These are phyloP conservation scores for Tremella fuciformis DNA, from an alignment of 768 basidiomycete species.

Conservation along the genomic window DNA sequence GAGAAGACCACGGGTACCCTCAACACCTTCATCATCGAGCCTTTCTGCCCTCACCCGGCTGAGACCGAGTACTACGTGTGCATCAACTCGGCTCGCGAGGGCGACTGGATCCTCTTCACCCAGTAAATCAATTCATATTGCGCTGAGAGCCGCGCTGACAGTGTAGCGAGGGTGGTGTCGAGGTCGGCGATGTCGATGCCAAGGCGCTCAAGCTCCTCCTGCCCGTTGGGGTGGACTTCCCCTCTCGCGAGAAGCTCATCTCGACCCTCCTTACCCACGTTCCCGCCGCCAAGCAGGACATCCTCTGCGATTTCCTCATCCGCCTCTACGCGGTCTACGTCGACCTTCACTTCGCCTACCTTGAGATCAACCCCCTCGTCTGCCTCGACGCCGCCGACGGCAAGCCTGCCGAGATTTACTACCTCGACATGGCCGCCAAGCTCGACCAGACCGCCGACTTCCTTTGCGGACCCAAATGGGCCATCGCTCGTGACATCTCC, in stretches of 20 bases:
- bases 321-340: conserved; percentile 96
- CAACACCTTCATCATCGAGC: conserved; percentile 97
- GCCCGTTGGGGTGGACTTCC: conserved; percentile 73
- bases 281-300: conserved; percentile 77
- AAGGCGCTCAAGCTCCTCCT: conserved; percentile 88
- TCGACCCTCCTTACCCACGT: conserved; percentile 76
- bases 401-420: conserved; percentile 76
- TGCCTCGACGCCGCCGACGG: conserved; percentile 76
- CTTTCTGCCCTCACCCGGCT: conserved; percentile 93
- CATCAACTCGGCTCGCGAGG: conserved; percentile 90
- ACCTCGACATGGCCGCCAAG: conserved; percentile 99
- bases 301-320: conserved; percentile 89
- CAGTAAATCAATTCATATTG: conserved; percentile 54
- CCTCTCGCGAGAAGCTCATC: conserved; percentile 72
- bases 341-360: conserved; percentile 77
- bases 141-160: conserved; percentile 13
- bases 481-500: conserved; percentile 85
- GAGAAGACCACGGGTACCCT: conserved; percentile 91
- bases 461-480: conserved; percentile 98
- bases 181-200: conserved; percentile 96
- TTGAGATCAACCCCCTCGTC: conserved; percentile 98
- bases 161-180: conserved; percentile 82
- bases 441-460: conserved; percentile 98
- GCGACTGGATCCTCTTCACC: conserved; percentile 95
- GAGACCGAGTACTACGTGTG: conserved; percentile 97